phyloP scores from a whole-genome alignment of 345 rosid genomes.

The Boechera stricta region DNA sequence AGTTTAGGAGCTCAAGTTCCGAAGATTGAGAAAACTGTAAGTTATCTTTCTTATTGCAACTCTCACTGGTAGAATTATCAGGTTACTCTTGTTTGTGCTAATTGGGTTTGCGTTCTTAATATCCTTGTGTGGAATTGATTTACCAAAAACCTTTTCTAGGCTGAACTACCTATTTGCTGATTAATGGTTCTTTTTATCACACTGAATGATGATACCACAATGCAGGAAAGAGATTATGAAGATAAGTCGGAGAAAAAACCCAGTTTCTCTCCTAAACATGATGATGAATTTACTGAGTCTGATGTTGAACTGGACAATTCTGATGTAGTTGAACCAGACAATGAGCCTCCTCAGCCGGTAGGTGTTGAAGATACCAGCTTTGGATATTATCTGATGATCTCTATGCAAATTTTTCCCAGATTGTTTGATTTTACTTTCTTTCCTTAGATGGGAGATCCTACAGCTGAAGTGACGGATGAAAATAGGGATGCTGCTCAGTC shows the following conservation, averaged over 20 bases:
- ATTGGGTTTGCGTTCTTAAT: background rate
- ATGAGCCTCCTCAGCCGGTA: constrained; percentile 75
- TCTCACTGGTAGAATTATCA: background rate
- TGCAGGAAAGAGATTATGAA: constrained; percentile 55
- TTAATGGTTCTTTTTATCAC: background rate
- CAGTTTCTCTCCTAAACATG: constrained; percentile 46
- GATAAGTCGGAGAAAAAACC: constrained; percentile 54
- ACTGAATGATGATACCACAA: constrained; percentile 6
- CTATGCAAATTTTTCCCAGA: background rate
- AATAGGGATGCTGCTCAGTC: constrained; percentile 70
- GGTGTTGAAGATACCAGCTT: background rate
- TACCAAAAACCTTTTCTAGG: background rate
- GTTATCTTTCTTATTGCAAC: constrained; percentile 26
- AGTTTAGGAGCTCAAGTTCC: constrained; percentile 84
- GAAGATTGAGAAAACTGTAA: constrained; percentile 53
- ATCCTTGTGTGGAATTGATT: background rate
- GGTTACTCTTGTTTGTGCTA: background rate
- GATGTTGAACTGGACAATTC: constrained; percentile 77
- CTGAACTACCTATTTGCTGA: background rate
- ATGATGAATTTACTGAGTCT: constrained; percentile 66
- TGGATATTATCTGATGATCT: constrained; percentile 23
- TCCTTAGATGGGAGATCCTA: constrained; percentile 74
- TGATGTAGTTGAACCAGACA: constrained; percentile 73
- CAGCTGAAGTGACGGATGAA: constrained; percentile 72
- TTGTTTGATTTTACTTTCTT: constrained; percentile 29